Percentiles rank a stretch among this genome's conserved stretches.
Evolutionary conservation across 495 filamentous ascomycete species (phyloP).

Genomic region (Cenococcum geophilum): DNA sequence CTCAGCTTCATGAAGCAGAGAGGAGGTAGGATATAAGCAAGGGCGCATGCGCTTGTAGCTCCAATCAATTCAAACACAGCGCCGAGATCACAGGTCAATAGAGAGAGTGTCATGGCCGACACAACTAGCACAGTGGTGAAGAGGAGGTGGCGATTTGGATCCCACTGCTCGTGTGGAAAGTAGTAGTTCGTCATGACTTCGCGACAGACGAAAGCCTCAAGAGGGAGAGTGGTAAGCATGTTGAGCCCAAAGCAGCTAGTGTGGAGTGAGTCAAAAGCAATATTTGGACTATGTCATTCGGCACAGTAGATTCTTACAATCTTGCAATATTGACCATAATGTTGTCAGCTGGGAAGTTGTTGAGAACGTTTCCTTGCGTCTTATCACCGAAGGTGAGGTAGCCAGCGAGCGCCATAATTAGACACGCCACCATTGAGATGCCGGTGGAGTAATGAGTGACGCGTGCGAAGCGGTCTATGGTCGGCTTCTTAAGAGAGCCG

Average conservation of each 20-base stretch:
- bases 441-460: constrained; percentile 90
- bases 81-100: constrained; percentile 88
- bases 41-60: constrained; percentile 84
- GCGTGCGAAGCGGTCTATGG: constrained; percentile 82
- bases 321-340: constrained; percentile 89
- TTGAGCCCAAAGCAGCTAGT: constrained; percentile 68
- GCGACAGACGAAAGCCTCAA: constrained; percentile 95
- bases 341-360: constrained; percentile 90
- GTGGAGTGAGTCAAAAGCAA: background rate
- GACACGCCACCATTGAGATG: constrained; percentile 81
- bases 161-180: constrained; percentile 73
- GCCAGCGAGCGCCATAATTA: constrained; percentile 80
- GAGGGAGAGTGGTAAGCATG: constrained; percentile 94
- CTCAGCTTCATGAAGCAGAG: constrained; percentile 92
- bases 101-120: constrained; percentile 64
- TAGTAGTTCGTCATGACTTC: constrained; percentile 95
- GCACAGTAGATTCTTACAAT: constrained; percentile 45
- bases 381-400: constrained; percentile 89
- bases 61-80: constrained; percentile 93
- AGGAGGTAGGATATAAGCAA: constrained; percentile 93
- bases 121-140: constrained; percentile 76
- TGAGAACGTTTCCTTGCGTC: constrained; percentile 90
- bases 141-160: constrained; percentile 75
- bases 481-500: constrained; percentile 87
- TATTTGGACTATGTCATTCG: background rate